Percentiles rank a stretch among this genome's conserved stretches.
These are phyloP conservation scores for Salvia sclarea DNA, from an alignment of 305 asterid species.

Conservation along the genomic window DNA sequence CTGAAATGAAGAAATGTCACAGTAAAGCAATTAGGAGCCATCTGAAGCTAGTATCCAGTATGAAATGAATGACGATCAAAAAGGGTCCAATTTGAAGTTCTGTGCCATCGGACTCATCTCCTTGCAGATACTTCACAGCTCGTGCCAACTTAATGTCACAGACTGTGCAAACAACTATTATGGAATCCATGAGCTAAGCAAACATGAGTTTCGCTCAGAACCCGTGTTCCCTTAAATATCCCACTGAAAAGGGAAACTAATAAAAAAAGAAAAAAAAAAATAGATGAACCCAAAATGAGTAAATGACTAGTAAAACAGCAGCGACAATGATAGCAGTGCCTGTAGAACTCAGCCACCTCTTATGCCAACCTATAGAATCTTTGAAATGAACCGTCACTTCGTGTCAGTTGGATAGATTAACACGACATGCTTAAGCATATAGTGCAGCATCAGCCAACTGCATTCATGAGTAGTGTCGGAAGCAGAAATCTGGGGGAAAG, in stretches of 20 bases:
- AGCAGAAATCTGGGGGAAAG: constrained; percentile 48
- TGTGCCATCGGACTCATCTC: constrained; percentile 53
- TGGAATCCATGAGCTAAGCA: constrained; percentile 5
- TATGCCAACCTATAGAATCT: constrained; percentile 26
- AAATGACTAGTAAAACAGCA: constrained; percentile 14
- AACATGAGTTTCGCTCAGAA: neutral
- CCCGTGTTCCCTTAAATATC: constrained; percentile 18
- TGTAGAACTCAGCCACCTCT: constrained; percentile 12
- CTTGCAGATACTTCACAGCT: constrained; percentile 37
- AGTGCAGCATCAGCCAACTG: constrained; percentile 46
- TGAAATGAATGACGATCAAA: constrained; percentile 55
- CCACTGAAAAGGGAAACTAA: neutral
- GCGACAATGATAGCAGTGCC: constrained; percentile 10
- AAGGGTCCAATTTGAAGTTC: constrained; percentile 42
- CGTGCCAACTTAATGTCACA: constrained; percentile 33
- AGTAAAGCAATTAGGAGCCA: constrained; percentile 77
- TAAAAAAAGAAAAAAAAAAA: neutral
- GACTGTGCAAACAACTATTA: constrained; percentile 31
- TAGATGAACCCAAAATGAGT: neutral
- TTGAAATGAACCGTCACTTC: constrained; percentile 31
- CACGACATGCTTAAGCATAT: constrained; percentile 30
- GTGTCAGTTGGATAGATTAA: constrained; percentile 31
- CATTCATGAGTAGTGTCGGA: constrained; percentile 34
- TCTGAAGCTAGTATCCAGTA: constrained; percentile 54
- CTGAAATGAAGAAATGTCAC: constrained; percentile 72